Percentiles rank a stretch among this genome's conserved stretches.
Conservation (phyloP, 192 early-diverging fungal species). For the Rhizophagus sp. region DNA sequence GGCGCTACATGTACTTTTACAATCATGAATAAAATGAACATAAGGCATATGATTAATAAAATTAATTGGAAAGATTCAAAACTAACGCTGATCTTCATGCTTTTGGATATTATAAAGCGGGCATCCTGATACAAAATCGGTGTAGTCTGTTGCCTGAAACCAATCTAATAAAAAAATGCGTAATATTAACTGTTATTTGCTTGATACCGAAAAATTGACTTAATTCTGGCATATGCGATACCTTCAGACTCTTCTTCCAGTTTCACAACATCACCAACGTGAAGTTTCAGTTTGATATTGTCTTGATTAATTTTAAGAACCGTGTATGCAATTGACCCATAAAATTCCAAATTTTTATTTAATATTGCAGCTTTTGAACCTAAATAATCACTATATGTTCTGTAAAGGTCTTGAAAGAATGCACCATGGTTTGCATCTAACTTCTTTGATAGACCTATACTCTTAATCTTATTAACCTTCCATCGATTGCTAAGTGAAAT, state of each 20-base stretch:
- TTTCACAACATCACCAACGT: background rate
- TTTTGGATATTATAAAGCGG: too few species aligned
- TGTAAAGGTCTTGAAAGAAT: background rate
- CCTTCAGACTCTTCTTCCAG: background rate
- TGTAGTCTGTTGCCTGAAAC: too few species aligned
- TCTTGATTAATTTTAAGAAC: background rate
- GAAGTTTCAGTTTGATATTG: background rate
- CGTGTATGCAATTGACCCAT: background rate
- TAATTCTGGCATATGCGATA: background rate
- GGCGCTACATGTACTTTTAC: too few species aligned
- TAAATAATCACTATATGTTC: background rate
- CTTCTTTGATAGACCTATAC: background rate
- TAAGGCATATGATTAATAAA: too few species aligned
- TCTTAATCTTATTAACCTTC: background rate
- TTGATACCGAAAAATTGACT: background rate
- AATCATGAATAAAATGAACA: too few species aligned
- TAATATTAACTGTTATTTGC: background rate
- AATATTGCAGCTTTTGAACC: background rate
- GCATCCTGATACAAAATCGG: too few species aligned
- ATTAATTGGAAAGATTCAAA: too few species aligned
- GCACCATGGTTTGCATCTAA: background rate
- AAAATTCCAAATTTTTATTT: background rate
- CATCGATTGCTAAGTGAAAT: background rate
- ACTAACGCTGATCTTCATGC: too few species aligned
- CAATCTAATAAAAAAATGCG: too few species aligned